phyloP scores from a whole-genome alignment of 768 basidiomycete species.

The Sporobolomyces roseus region DNA sequence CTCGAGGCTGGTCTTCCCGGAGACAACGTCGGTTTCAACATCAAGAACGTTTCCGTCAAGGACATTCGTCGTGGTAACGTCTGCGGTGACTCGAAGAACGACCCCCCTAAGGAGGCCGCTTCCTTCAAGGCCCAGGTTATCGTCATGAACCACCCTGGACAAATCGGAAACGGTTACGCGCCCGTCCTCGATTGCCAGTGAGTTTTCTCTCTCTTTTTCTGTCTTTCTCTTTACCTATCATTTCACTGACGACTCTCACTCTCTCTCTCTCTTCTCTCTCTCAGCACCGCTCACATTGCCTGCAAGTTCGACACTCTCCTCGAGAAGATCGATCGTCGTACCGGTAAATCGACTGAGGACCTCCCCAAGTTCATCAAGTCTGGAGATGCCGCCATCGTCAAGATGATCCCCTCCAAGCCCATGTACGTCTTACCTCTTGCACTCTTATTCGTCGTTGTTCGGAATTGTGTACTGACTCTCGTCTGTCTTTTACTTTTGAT shows the following conservation, averaged over 20 bases:
- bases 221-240: not conserved
- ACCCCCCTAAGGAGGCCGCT: conserved; percentile 98
- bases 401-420: conserved; percentile 51
- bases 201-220: not conserved
- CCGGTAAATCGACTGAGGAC: conserved; percentile 85
- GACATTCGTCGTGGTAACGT: conserved; percentile 99
- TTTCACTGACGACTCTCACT: not conserved
- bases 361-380: conserved; percentile 97
- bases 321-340: conserved; percentile 99
- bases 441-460: no score
- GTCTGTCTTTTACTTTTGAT: no score
- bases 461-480: no score
- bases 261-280: not conserved
- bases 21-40: conserved; percentile 99
- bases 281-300: conserved; percentile 28
- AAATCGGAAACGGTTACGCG: conserved; percentile 98
- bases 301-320: conserved; percentile 98
- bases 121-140: conserved; percentile 99
- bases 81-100: conserved; percentile 99
- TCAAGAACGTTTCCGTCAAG: conserved; percentile 98
- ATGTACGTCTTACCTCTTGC: conserved; percentile 44
- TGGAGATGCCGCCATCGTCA: conserved; percentile 98
- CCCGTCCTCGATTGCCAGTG: conserved; percentile 99
- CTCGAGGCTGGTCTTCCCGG: conserved; percentile 90
- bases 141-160: conserved; percentile 99